Evolutionary conservation across 768 basidiomycete genomes (phyloP), one percentile per base, ranked within the genome.

Genomic region (Tylopilus balloui): DNA sequence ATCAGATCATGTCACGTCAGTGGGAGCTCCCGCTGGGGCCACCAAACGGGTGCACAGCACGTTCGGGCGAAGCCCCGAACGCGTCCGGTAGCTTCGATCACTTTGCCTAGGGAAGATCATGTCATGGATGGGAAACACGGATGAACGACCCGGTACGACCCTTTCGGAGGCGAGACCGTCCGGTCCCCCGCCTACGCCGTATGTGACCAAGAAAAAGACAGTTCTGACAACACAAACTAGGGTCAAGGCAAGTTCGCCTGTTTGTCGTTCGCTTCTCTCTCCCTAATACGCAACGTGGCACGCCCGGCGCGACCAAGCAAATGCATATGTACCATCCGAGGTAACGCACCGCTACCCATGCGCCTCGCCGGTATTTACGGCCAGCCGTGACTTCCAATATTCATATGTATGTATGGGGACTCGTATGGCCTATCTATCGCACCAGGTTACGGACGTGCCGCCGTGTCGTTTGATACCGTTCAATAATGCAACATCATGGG

Each of bases 211-310:
- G n/a, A n/a, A n/a, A n/a, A 14, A 24, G 15, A 27, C 8, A 17
- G n/a, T 6, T 10, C n/a, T 6, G 12, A 42, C 54, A 23, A 42
- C 19, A 21, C 29, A 17, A 17, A n/a, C 8, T n/a, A 17, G n/a
- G 4, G 9, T 7, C 34, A 17, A 34, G 17, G n/a, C 6, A 17
- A 27, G 27, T 2, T 35, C 28, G 4, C 32, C 28, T 20, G 36
- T 43, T 3, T 36, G 27, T 43, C 21, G 7, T 27, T 35, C 31
- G 10, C 25, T 38, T 31, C 7, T 32, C 23, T 51, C 32, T 24
- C 39, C 31, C 23, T 2, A 32, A 20, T 45, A 50, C 57, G 47
- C 58, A 44, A 15, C 9, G 17, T 45, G 42, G 23, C 42, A 48
- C 17, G 29, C 10, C 13, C n/a, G 28, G n/a, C 23, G 4, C 17